These are phyloP conservation scores for Microbotryomycetes sp. DNA, from an alignment of 1,284 basidiomycete species.

Conservation along the genomic window DNA sequence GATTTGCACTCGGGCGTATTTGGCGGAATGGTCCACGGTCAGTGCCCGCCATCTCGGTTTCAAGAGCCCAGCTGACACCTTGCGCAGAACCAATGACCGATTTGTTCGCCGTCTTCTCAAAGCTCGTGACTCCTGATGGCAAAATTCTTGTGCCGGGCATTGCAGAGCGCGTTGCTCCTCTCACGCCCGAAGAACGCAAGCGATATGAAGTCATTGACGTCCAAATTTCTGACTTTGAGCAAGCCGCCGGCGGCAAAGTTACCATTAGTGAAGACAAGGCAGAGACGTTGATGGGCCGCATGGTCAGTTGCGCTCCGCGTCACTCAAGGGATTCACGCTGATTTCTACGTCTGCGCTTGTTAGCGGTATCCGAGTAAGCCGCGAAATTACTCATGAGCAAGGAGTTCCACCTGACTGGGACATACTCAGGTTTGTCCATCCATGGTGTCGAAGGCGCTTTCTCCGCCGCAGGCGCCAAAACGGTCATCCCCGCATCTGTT, in stretches of 20 bases:
- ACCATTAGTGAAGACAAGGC: slow-evolving; percentile 75
- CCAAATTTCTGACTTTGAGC: slow-evolving; percentile 57
- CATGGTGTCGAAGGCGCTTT: slow-evolving; percentile 98
- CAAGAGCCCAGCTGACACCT: background rate
- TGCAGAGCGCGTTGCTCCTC: slow-evolving; percentile 72
- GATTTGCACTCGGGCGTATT: slow-evolving; percentile 78
- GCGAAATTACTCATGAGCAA: too few relatives aligned
- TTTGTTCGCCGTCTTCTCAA: slow-evolving; percentile 51
- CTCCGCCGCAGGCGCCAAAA: slow-evolving; percentile 51
- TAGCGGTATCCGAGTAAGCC: slow-evolving; percentile 14
- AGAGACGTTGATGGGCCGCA: slow-evolving; percentile 79
- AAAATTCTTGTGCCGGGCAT: slow-evolving; percentile 86
- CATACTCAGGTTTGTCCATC: slow-evolving; percentile 69
- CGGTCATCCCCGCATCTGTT: slow-evolving; percentile 88
- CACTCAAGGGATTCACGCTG: background rate
- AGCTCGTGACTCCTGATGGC: slow-evolving; percentile 74
- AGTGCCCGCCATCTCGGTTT: background rate
- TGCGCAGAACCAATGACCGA: slow-evolving; percentile 61
- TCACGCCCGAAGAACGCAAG: slow-evolving; percentile 68
- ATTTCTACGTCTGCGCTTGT: background rate
- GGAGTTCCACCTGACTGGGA: background rate
- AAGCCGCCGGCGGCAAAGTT: slow-evolving; percentile 66
- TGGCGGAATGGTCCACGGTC: slow-evolving; percentile 40
- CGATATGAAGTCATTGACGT: slow-evolving; percentile 44
- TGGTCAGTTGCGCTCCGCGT: slow-evolving; percentile 46